These are phyloP conservation scores for Cyclotella baltica DNA, from an alignment of 108 stramenopile genomes.

Conservation along the genomic window DNA sequence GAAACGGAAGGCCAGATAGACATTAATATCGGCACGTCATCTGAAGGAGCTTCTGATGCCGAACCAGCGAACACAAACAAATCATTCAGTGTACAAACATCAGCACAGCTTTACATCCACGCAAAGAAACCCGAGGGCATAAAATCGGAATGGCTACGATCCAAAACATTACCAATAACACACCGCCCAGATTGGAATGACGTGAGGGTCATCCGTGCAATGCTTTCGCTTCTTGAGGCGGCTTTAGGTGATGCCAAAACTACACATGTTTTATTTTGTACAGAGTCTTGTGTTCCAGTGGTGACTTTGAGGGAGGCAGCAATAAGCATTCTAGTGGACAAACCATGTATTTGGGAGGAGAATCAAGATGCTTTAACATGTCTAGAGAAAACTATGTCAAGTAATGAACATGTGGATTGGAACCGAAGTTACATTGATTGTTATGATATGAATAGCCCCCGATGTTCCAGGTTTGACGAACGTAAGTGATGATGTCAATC, in stretches of 20 bases:
- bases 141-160: constrained; percentile 46
- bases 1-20: constrained; percentile 30
- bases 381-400: background rate
- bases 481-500: constrained; percentile 30
- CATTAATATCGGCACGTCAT: background rate
- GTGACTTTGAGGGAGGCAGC: constrained; percentile 46
- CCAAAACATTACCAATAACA: constrained; percentile 47
- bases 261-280: constrained; percentile 60
- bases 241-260: constrained; percentile 40
- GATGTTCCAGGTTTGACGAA: constrained; percentile 65
- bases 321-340: constrained; percentile 32
- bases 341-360: constrained; percentile 41
- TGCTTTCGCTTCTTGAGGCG: constrained; percentile 50
- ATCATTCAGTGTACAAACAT: background rate
- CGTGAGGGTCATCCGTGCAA: constrained; percentile 55
- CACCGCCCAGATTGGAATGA: constrained; percentile 63
- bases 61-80: background rate
- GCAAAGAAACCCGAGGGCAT: constrained; percentile 55
- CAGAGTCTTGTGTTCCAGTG: constrained; percentile 61
- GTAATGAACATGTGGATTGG: constrained; percentile 21
- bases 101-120: constrained; percentile 57
- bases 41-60: background rate
- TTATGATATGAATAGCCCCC: constrained; percentile 41
- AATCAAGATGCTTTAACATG: background rate
- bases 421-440: constrained; percentile 53